Base-by-base conservation (phyloP, 2,329 filamentous ascomycete species). In the Ophiosphaerella narmari region DNA sequence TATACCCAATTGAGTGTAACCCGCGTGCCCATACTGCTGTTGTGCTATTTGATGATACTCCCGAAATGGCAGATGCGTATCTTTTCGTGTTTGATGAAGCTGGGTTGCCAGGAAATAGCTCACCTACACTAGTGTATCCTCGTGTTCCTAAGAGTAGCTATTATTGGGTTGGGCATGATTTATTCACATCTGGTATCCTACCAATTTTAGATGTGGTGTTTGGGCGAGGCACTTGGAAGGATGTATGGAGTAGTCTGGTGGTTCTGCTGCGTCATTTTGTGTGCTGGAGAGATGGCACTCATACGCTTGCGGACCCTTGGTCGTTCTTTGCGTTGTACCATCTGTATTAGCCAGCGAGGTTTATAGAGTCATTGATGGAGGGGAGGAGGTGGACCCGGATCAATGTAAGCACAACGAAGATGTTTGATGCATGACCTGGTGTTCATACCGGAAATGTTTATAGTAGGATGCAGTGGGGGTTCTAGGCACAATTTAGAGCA, bases 1-100 rank as follows among this genome's bases (percentile, higher is more conserved):
- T 89, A 1, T 86, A 84, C 55, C 85, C 86, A 0, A 89, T 90
- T 48, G 86, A 89, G 64, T 89, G 86, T 63, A 90, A 89, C 48
- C 87, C 87, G 0, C 76, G 87, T 12, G 84, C 83, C 0, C 86
- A 90, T 60, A 90, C 87, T 0, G 87, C 87, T 0, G 81, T 86
- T 0, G 77, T 84, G 1, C 72, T 89, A 1, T 87, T 90, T 65
- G 73, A 62, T 23, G 55, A 65, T 18, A 66, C 50, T n/a, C 55
- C 62, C 4, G 54, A 65, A 24, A 57, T 68, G 52, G 64, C 62
- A 14, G 61, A 66, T 13, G 63, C 62, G 13, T 71, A 71, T 50
- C 50, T 70, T 9, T 60, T 59, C 37, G 43, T 58, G 26, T 48
- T 69, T 55, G 36, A 69, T 21, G 50, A 41, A 14, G 49, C 66